Percentiles rank a stretch among this genome's conserved stretches.
phyloP scores from a whole-genome alignment of 1,284 basidiomycete species.

The Microbotryomycetes sp. region DNA sequence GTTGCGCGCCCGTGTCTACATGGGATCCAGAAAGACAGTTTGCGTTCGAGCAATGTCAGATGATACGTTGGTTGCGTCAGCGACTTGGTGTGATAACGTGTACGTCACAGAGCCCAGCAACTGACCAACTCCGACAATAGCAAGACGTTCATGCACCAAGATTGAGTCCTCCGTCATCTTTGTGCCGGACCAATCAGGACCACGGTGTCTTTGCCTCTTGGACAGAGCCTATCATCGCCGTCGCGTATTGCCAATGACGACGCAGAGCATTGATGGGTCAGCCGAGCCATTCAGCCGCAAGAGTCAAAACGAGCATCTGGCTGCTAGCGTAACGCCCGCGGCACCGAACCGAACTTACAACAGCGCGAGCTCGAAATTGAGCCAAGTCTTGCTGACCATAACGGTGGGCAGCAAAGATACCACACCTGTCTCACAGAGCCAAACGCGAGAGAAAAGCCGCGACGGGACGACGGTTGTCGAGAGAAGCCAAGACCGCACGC shows the following conservation, averaged over 20 bases:
- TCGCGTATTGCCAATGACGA: too few relatives aligned
- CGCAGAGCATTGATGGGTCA: not conserved
- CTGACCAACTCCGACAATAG: conserved; percentile 95
- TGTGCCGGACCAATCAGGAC: conserved; percentile 95
- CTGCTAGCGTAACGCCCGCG: not conserved
- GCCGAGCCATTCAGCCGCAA: not conserved
- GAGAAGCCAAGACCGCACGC: not conserved
- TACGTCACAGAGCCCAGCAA: conserved; percentile 25
- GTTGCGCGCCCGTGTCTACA: conserved; percentile 92
- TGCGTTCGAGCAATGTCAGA: too few relatives aligned
- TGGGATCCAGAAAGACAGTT: not conserved
- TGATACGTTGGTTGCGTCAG: too few relatives aligned
- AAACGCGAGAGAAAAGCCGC: not conserved
- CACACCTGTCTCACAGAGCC: conserved; percentile 13
- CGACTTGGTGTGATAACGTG: not conserved
- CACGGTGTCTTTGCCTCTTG: conserved; percentile 83
- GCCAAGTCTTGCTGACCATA: conserved; percentile 25
- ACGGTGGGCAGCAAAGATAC: conserved; percentile 32
- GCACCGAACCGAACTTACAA: conserved; percentile 7
- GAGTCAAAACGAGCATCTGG: not conserved
- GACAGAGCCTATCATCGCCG: conserved; percentile 45
- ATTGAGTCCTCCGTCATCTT: conserved; percentile 73
- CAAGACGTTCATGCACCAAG: conserved; percentile 55
- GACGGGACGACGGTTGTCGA: not conserved
- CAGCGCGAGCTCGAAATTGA: conserved; percentile 29